Evolutionary conservation across 2,329 filamentous ascomycete species (phyloP), one percentile per base, ranked within the genome.

Genomic region (Dothiorella sarmentorum): DNA sequence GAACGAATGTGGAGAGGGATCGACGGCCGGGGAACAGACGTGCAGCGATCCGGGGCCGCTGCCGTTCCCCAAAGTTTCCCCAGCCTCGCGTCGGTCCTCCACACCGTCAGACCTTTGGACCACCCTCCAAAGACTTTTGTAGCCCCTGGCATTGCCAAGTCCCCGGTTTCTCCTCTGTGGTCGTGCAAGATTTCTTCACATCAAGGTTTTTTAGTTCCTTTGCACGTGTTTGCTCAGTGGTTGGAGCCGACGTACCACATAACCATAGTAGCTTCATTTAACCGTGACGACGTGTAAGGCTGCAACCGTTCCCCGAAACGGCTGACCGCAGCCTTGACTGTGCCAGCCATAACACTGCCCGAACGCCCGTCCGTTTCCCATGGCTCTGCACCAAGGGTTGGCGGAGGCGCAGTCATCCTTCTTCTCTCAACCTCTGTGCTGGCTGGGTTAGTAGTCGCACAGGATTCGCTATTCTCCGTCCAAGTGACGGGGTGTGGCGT

Each of bases 271-370:
- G 52, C n/a, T 27, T n/a, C n/a, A n/a, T n/a, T n/a, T n/a, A n/a
- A n/a, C n/a, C 47, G 20, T 26, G 6, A 18, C 3, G 15, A 35
- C 7, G 17, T 13, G n/a, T 29, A 40, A 40, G 49, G 33, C 49
- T 26, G 33, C 49, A 38, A 18, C 35, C 22, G 22, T 33, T 18
- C 31, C 24, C 35, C 22, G 22, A 40, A 53, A 7, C 49, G 35
- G 49, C 35, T 53, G 33, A 53, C 49, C 49, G 49, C 52, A 56
- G 52, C 27, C 35, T 55, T 20, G 37, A 37, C 38, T 29, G 52
- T 29, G 26, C 38, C 18, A 44, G 52, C 37, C 52, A 56, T 56
- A 29, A 53, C 24, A 20, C 49, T 35, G 10, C 47, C 37, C 20
- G 22, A 20, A 33, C 49, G 10, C 47, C 37, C 20, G 22, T 24